Base-by-base conservation (phyloP, 305 asterid genomes). In the Solanum hybrid region DNA sequence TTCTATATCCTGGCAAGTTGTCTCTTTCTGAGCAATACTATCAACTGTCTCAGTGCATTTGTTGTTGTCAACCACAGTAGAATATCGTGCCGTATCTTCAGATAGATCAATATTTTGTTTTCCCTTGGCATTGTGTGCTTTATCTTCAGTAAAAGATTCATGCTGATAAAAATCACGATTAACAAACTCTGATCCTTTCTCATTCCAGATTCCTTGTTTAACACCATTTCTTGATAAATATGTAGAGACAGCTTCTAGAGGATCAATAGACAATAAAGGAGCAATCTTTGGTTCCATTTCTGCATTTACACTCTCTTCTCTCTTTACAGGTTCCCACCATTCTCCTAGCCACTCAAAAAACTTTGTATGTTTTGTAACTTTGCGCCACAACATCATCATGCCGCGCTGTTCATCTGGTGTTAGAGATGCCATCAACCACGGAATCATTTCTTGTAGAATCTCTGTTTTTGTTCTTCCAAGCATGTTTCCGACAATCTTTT, bases 271-370 rank as follows among this genome's bases (percentile, higher is more conserved):
- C 89, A 90, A 75, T 71, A 90, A 80, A 64, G 92, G 90, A 92
- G 93, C 60, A 89, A 93, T 87, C 71, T 60, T 91, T 31, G 94
- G 91, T 87, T 90, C 91, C 91, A 91, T 94, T 89, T 92, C 92
- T 87, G 90, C 91, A 79, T 87, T 89, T 85, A 94, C 89, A 73
- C 87, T 89, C 66, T 85, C 89, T 91, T 92, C 91, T 90, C 90
- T 92, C 38, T 94, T 87, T 94, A 95, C 92, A 87, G 94, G 96
- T 73, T 94, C 96, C 95, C 99, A 94, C 99, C 98, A 97, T 90
- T 97, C 99, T 82, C 94, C 92, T 79, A 97, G 92, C 98, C 98
- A 97, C 92, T 96, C 96, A 69, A 92, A 92, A 78, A 96, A 96
- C 91, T 94, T 94, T 5, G 98, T 97, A 89, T 91, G 80, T 91